Percentiles rank a stretch among this genome's conserved stretches.
phyloP scores from a whole-genome alignment of 768 basidiomycete species.

The Boletellus ananiceps region DNA sequence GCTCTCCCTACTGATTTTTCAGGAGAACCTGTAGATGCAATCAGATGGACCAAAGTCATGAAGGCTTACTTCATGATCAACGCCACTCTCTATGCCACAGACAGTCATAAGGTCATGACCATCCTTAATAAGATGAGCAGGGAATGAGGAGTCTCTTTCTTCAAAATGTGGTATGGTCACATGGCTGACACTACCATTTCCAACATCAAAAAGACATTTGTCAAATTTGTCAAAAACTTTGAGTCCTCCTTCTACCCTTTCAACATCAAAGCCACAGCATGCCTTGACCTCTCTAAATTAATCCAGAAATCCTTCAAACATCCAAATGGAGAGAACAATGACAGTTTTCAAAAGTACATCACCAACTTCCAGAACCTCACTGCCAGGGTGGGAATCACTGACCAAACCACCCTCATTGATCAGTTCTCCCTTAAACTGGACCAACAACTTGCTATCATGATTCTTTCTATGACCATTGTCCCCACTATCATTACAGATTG shows the following conservation, averaged over 20 bases:
- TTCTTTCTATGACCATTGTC: too few relatives aligned
- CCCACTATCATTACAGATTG: too few relatives aligned
- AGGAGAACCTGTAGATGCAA: too few relatives aligned
- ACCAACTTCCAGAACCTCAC: background rate
- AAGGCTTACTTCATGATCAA: background rate
- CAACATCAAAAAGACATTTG: too few relatives aligned
- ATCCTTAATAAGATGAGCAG: background rate
- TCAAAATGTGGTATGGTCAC: background rate
- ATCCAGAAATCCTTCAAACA: too few relatives aligned
- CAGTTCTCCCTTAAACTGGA: too few relatives aligned
- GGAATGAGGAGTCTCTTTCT: background rate
- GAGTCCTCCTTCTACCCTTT: background rate
- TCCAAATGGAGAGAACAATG: too few relatives aligned
- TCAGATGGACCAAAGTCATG: background rate
- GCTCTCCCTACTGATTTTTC: too few relatives aligned
- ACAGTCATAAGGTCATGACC: background rate
- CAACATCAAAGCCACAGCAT: background rate
- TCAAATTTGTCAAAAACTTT: background rate
- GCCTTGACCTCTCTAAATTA: too few relatives aligned
- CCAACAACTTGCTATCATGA: too few relatives aligned
- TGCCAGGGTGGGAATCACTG: background rate
- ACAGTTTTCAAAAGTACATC: too few relatives aligned
- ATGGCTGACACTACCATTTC: background rate
- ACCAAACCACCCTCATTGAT: too few relatives aligned
- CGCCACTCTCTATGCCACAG: background rate